These are phyloP conservation scores for Fomitopsis betulina DNA, from an alignment of 1,284 basidiomycete genomes.

Conservation along the genomic window DNA sequence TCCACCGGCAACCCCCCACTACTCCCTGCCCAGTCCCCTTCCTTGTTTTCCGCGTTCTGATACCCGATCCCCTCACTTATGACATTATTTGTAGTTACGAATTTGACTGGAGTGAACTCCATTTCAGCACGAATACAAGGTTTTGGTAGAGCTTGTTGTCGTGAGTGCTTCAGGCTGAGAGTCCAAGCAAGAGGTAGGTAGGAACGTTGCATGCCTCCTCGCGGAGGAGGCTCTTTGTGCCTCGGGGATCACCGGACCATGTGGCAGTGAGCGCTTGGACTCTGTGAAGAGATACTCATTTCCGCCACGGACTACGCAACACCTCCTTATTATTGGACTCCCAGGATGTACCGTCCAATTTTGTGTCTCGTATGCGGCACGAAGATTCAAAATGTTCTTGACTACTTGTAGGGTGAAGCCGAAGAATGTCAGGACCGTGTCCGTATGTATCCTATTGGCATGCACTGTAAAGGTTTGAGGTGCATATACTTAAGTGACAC, in stretches of 20 bases:
- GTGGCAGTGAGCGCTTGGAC: not conserved
- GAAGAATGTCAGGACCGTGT: too few species aligned
- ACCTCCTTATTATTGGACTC: too few species aligned
- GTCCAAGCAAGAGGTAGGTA: not conserved
- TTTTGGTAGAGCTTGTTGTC: conserved; percentile 6
- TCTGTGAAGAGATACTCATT: too few species aligned
- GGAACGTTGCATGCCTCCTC: not conserved
- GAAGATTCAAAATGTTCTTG: too few species aligned
- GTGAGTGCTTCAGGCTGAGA: not conserved
- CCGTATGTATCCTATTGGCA: too few species aligned
- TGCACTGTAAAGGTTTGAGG: too few species aligned
- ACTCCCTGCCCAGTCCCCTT: conserved; percentile 13
- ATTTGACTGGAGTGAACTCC: conserved; percentile 13
- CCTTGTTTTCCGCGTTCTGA: conserved; percentile 8
- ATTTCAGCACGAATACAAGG: conserved; percentile 18
- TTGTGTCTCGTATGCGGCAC: too few species aligned
- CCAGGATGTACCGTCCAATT: too few species aligned
- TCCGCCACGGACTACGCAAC: too few species aligned
- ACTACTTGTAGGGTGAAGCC: too few species aligned
- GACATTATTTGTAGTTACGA: conserved; percentile 22
- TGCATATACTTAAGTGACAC: too few species aligned
- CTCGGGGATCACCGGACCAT: not conserved
- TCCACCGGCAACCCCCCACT: conserved; percentile 11
- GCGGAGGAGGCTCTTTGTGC: not conserved
- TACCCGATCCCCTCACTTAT: conserved; percentile 22